These are phyloP conservation scores for Yamadazyma triangularis DNA, from an alignment of 1,139 yeast genomes.

Conservation along the genomic window DNA sequence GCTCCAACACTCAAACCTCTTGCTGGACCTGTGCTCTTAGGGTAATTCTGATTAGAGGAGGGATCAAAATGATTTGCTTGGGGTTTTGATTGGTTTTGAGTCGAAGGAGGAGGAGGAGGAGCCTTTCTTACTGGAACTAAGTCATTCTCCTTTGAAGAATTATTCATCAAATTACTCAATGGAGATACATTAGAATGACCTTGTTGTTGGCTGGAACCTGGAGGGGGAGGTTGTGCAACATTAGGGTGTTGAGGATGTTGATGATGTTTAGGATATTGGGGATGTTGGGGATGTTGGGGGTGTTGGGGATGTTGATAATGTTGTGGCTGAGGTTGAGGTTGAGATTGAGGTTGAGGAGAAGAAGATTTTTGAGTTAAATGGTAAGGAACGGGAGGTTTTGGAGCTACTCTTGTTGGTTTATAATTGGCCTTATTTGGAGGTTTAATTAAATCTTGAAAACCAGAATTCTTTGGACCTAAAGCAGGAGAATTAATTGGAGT, in stretches of 20 bases:
- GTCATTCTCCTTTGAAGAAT: conserved; percentile 14
- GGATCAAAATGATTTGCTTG: too few relatives aligned
- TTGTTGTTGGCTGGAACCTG: conserved; percentile 2
- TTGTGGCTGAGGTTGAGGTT: conserved; percentile 2
- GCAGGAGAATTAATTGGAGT: conserved; percentile 22
- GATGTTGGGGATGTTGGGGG: neutral
- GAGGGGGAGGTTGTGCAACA: neutral
- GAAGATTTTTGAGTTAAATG: conserved; percentile 23
- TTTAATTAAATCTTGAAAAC: conserved; percentile 12
- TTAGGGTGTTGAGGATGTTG: neutral
- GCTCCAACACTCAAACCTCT: conserved; percentile 4
- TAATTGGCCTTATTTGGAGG: conserved; percentile 12
- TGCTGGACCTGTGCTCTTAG: too few relatives aligned
- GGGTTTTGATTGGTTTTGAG: neutral
- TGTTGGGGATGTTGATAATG: neutral
- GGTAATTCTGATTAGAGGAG: neutral
- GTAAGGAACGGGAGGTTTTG: conserved; percentile 43
- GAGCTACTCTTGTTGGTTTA: conserved; percentile 41
- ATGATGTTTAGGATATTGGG: conserved; percentile 1
- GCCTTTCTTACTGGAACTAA: conserved; percentile 51
- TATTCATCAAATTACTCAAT: conserved; percentile 24
- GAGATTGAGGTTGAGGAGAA: neutral
- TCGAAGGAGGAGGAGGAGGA: conserved; percentile 45
- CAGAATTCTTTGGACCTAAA: conserved; percentile 1
- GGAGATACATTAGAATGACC: conserved; percentile 26